Evolutionary conservation across 257 asterid genomes (phyloP).

Genomic region (Capsicum pubescens): DNA sequence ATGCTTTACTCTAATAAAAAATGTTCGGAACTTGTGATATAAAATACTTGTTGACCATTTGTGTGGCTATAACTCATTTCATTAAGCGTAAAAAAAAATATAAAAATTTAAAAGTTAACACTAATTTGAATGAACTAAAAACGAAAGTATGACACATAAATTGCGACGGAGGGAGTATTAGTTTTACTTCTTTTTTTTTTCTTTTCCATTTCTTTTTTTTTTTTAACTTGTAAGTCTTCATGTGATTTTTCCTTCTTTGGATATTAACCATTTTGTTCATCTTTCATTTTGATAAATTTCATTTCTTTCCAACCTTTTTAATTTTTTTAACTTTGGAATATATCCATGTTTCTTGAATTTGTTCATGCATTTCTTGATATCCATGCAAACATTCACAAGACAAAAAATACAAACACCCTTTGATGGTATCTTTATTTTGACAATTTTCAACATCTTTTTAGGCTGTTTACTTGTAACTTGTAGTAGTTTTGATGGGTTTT

Average conservation of each 20-base stretch:
- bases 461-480: not conserved
- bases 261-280: not conserved
- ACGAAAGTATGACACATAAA: too few species aligned
- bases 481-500: not conserved
- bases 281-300: constrained; percentile 2
- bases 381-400: constrained; percentile 75
- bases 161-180: too few species aligned
- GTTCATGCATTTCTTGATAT: constrained; percentile 85
- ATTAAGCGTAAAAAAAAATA: too few species aligned
- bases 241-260: not conserved
- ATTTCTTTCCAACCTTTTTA: not conserved
- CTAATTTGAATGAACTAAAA: too few species aligned
- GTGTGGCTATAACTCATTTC: too few species aligned
- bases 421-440: constrained; percentile 40
- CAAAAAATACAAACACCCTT: constrained; percentile 30
- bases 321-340: not conserved
- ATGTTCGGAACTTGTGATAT: too few species aligned
- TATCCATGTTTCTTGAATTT: constrained; percentile 63
- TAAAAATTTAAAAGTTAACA: too few species aligned
- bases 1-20: too few species aligned
- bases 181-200: not conserved
- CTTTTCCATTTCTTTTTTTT: constrained; percentile 36
- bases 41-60: too few species aligned
- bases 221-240: not conserved
- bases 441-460: constrained; percentile 3